Base-by-base conservation (phyloP, 225 moss, liverwort and hornwort genomes). In the Asterella californica region DNA sequence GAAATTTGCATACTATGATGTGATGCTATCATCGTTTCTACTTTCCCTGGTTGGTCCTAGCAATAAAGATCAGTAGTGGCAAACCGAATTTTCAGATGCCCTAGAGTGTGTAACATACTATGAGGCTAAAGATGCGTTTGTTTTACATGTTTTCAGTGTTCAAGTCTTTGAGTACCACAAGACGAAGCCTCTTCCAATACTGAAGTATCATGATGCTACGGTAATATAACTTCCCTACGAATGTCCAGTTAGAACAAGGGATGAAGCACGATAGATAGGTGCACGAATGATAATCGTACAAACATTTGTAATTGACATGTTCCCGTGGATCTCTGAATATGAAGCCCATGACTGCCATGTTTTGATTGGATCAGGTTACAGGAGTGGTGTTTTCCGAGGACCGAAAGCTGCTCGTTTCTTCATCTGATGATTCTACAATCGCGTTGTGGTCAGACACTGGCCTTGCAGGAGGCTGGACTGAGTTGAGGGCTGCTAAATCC, bases 121-220 rank as follows among this genome's bases (percentile, higher is more conserved):
- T n/a, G 30, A 19, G 6, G 33, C 14, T 38, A 18, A 29, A 30
- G 15, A 53, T 34, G 36, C 32, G 32, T 59, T 57, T 82, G 7
- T 36, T 12, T 15, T 32, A 2, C 37, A 17, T 42, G 60, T 45
- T 34, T 63, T 4, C 87, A 96, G 97, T 79, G 82, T 99, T 81
- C 91, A 92, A 47, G 86, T 99, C 50, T 99, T 90, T 55, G 92
- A 99, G 66, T 89, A 90, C 76, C 87, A 84, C 50, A 91, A 87
- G 73, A 84, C 79, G 68, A 91, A 85, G 77, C 89, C 92, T 48
- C 90, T 99, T 80, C 92, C 95, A 72, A 81, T 90, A 50, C 85
- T 99, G 49, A 94, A 95, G 80, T 99, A 99, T 79, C 99, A 99
- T 82, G 90, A 88, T 77, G 88, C 88, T 69, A 85, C 86, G 57